Percentiles rank a stretch among this genome's conserved stretches.
These are phyloP conservation scores for Rugosomyces carneus DNA, from an alignment of 1,284 basidiomycete genomes.

Conservation along the genomic window DNA sequence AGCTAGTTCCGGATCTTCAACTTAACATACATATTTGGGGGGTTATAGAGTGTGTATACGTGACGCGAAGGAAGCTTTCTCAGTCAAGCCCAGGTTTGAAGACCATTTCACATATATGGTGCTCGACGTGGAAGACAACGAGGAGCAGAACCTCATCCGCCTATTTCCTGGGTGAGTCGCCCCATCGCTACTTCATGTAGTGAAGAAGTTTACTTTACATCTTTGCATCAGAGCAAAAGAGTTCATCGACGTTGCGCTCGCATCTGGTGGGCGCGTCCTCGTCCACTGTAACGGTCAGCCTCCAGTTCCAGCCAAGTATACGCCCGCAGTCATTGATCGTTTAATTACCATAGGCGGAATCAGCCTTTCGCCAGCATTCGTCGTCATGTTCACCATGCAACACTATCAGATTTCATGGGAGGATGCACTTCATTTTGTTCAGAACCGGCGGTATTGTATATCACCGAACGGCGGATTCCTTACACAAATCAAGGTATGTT, in stretches of 20 bases:
- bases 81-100: slow-evolving; percentile 82
- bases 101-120: slow-evolving; percentile 76
- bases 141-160: slow-evolving; percentile 85
- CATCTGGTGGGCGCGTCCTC: slow-evolving; percentile 67
- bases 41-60: slow-evolving; percentile 73
- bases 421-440: slow-evolving; percentile 78
- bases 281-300: slow-evolving; percentile 85
- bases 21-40: not conserved
- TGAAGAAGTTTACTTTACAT: not conserved
- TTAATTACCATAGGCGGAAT: slow-evolving; percentile 74
- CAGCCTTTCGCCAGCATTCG: slow-evolving; percentile 80
- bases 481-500: slow-evolving; percentile 74
- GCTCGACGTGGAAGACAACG: slow-evolving; percentile 85
- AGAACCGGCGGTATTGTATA: slow-evolving; percentile 87
- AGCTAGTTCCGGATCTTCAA: not conserved
- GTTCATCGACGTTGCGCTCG: slow-evolving; percentile 76
- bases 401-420: slow-evolving; percentile 77
- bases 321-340: slow-evolving; percentile 1
- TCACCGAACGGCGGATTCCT: slow-evolving; percentile 84
- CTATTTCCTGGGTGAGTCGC: slow-evolving; percentile 68
- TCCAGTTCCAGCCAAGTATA: not conserved
- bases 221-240: slow-evolving; percentile 51
- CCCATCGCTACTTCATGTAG: not conserved
- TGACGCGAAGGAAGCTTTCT: slow-evolving; percentile 81
- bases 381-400: slow-evolving; percentile 91